Evolutionary conservation across 441 rosid genomes (phyloP).

Genomic region (Brassica balearica): DNA sequence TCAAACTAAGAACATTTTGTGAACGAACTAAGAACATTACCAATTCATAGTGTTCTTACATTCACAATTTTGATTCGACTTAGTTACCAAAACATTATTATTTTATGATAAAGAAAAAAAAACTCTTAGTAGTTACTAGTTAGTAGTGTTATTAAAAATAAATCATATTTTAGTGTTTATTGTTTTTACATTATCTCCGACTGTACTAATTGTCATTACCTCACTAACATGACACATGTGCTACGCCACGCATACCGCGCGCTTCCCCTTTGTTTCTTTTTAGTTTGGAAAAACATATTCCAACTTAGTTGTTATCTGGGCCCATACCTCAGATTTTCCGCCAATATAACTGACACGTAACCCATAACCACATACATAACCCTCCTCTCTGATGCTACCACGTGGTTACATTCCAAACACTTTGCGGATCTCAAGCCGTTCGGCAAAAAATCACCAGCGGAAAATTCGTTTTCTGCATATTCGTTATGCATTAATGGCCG

Average conservation of each 20-base stretch:
- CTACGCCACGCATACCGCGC: constrained; percentile 31
- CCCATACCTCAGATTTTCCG: constrained; percentile 41
- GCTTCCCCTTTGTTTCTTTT: background rate
- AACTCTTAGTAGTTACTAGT: background rate
- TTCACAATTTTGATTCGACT: background rate
- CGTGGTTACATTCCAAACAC: constrained; percentile 37
- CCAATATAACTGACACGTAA: constrained; percentile 33
- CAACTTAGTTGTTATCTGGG: constrained; percentile 36
- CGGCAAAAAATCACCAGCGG: constrained; percentile 31
- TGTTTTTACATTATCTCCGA: too few species aligned
- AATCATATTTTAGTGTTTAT: background rate
- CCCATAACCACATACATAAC: constrained; percentile 1
- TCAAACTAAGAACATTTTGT: too few species aligned
- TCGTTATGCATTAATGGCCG: constrained; percentile 30
- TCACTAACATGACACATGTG: constrained; percentile 36
- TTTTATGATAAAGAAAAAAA: background rate
- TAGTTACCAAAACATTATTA: background rate
- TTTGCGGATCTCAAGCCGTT: constrained; percentile 43
- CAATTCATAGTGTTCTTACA: background rate
- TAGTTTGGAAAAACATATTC: background rate
- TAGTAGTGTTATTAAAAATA: background rate
- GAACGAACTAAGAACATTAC: too few species aligned
- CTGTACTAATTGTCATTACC: background rate
- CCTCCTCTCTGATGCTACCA: constrained; percentile 35
- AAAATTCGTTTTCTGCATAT: constrained; percentile 24